Evolutionary conservation across 345 rosid species (phyloP).

Genomic region (Microthlaspi erraticum): DNA sequence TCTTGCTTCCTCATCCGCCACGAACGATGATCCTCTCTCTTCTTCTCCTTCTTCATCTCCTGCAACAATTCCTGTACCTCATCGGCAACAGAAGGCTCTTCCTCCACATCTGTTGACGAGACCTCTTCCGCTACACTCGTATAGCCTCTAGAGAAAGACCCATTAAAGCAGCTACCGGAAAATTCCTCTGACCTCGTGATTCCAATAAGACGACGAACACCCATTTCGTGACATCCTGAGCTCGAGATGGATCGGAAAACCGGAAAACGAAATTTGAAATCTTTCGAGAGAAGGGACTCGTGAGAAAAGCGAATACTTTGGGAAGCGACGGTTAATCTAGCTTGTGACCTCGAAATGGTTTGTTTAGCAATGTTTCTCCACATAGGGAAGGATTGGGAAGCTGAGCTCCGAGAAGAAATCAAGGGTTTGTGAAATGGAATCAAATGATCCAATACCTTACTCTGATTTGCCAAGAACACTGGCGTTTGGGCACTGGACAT

Average conservation of each 20-base stretch:
- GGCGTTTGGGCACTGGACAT: constrained; percentile 64
- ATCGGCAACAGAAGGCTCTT: constrained; percentile 58
- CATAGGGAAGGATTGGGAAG: constrained; percentile 56
- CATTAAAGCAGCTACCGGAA: constrained; percentile 44
- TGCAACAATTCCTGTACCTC: constrained; percentile 72
- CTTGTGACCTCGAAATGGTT: constrained; percentile 49
- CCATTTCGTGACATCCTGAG: constrained; percentile 40
- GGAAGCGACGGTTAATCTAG: constrained; percentile 35
- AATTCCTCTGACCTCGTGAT: constrained; percentile 46
- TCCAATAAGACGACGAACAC: constrained; percentile 44
- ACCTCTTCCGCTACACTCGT: constrained; percentile 85
- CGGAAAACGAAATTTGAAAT: constrained; percentile 31
- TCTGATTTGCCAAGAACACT: constrained; percentile 43
- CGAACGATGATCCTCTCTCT: constrained; percentile 44
- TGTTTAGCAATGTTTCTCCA: constrained; percentile 74
- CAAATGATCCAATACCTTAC: constrained; percentile 42
- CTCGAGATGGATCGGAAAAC: constrained; percentile 44
- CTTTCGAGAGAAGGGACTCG: constrained; percentile 41
- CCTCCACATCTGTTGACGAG: constrained; percentile 77
- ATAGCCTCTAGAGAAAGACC: constrained; percentile 61
- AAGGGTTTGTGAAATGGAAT: constrained; percentile 42
- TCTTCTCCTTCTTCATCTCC: constrained; percentile 64
- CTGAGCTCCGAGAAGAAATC: constrained; percentile 33
- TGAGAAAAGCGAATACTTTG: constrained; percentile 45
- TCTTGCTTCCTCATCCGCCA: constrained; percentile 37